Base-by-base conservation (phyloP, 768 basidiomycete species). In the Russula vinacea region DNA sequence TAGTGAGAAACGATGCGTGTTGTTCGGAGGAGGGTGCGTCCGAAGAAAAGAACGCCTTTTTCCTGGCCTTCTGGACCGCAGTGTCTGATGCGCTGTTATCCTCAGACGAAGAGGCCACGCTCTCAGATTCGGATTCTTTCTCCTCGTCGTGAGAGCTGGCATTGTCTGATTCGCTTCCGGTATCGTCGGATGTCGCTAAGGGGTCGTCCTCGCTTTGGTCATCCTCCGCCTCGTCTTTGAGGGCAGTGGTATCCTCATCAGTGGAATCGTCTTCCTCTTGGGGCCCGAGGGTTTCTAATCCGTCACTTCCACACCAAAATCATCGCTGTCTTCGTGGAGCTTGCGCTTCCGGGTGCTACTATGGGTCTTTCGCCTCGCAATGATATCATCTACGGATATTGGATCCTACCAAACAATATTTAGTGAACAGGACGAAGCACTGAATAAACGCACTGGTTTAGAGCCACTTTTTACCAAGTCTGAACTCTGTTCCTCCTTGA, bases 331-430 rank as follows among this genome's bases (percentile, higher is more conserved):
- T 6, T 70, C 70, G 4, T 73, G 75, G 56, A 85, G 76, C 76
- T 91, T 92, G 60, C 92, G 83, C 71, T 94, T 90, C 10, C 77
- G 74, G 58, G 76, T 75, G 33, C 71, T 68, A 39, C 67, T 70
- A 67, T 74, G 68, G 62, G 86, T 70, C 71, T 79, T 82, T 70
- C 86, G 81, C 62, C 88, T 83, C 56, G 87, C 86, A 74, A 98
- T 95, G 65, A 98, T 95, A 71, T 96, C 92, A 73, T 96, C 90
- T 11, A 98, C 87, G 51, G 88, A 92, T 58, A 96, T 84, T n/a
- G 87, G 87, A 72, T 83, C 77, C 88, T 92, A 67, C 58, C 68
- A 7, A 62, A 61, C 33, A 26, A 24, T 19, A 19, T 47, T 16
- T 17, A 62, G 33, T 45, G 62, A 56, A 59, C 37, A 35, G 11